Conservation (phyloP, 2,329 filamentous ascomycete species). For the Lasiodiplodia citricola region DNA sequence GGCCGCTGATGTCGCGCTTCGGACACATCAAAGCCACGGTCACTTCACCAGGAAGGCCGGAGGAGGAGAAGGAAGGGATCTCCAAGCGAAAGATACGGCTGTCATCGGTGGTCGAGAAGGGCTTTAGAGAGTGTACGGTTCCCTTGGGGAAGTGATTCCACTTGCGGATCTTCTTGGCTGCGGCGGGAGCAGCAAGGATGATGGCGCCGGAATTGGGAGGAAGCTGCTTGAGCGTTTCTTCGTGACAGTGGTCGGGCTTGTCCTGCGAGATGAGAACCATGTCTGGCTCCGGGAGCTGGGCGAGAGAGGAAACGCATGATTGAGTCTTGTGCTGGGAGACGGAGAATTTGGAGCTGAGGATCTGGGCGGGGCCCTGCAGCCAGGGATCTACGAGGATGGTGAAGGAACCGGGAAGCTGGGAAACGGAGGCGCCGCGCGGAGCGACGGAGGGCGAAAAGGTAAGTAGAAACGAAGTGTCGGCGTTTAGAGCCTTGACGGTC, state of each 20-base stretch:
- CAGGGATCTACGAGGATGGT: conserved; percentile 75
- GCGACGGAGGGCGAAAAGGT: conserved; percentile 63
- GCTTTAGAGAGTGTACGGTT: conserved; percentile 49
- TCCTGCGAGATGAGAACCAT: conserved; percentile 65
- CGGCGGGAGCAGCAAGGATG: conserved; percentile 69
- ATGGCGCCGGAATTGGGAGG: conserved; percentile 60
- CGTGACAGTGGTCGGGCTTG: conserved; percentile 73
- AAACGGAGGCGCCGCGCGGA: conserved; percentile 43
- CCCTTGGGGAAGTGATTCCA: conserved; percentile 72
- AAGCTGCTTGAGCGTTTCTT: conserved; percentile 70
- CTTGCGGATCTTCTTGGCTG: conserved; percentile 67
- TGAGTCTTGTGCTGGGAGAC: conserved; percentile 61
- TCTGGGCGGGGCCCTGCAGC: conserved; percentile 65
- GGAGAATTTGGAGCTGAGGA: conserved; percentile 67
- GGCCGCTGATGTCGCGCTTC: conserved; percentile 63
- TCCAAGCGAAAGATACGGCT: conserved; percentile 52
- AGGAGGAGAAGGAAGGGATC: conserved; percentile 59
- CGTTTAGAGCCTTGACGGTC: conserved; percentile 67
- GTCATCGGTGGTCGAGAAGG: conserved; percentile 28
- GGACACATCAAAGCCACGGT: conserved; percentile 71
- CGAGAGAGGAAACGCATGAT: conserved; percentile 63
- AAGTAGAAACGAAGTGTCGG: conserved; percentile 69
- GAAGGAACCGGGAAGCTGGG: conserved; percentile 58
- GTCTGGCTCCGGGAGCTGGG: conserved; percentile 59
- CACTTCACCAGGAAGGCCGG: conserved; percentile 68